Percentiles rank a stretch among this genome's conserved stretches.
phyloP scores from a whole-genome alignment of 2,329 filamentous ascomycete genomes.

The Colletotrichum simmondsii region DNA sequence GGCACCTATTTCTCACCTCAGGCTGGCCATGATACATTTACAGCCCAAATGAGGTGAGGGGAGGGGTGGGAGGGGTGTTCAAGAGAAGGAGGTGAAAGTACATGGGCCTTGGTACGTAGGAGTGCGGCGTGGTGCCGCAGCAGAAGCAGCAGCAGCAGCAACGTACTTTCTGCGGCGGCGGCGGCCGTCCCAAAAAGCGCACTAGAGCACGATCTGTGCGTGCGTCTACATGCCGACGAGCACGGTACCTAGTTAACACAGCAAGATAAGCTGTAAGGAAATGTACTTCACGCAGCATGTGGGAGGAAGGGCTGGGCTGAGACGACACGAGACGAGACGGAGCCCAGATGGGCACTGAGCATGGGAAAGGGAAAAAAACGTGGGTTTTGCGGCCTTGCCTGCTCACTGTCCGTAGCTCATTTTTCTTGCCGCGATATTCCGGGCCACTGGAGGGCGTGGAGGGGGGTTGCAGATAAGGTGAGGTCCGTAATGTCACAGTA shows the following conservation, averaged over 20 bases:
- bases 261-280: too few relatives aligned
- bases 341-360: neutral
- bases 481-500: conserved; percentile 18
- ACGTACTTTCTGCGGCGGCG: conserved; percentile 15
- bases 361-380: neutral
- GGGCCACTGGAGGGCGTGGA: neutral
- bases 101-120: neutral
- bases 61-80: neutral
- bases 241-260: too few relatives aligned
- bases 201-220: conserved; percentile 21
- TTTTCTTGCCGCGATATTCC: neutral
- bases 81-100: neutral
- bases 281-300: neutral
- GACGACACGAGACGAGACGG: neutral
- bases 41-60: neutral
- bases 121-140: neutral
- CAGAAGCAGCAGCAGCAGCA: neutral
- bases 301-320: neutral
- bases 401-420: neutral
- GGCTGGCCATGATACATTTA: neutral
- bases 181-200: conserved; percentile 8
- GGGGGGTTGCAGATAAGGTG: conserved; percentile 28
- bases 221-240: conserved; percentile 14
- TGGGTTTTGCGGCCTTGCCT: neutral
- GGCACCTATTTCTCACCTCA: too few relatives aligned